A percentile compares a stretch with the other conserved stretches of the same genome.
phyloP scores from a whole-genome alignment of 495 filamentous ascomycete species.

The Poronia punctata region DNA sequence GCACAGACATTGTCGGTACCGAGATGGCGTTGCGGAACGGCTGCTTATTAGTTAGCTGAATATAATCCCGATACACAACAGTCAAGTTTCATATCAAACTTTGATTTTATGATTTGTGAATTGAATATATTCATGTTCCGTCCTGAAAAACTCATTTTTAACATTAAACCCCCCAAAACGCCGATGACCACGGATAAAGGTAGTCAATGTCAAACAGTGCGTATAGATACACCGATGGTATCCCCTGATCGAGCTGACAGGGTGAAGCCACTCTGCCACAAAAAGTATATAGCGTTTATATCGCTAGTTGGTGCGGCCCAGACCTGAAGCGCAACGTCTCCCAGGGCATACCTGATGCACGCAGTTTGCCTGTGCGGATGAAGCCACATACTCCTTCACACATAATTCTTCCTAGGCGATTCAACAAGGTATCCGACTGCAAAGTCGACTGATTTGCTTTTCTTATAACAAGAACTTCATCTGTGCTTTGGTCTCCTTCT shows the following conservation, averaged over 20 bases:
- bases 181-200: constrained; percentile 1
- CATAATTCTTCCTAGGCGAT: not conserved
- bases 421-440: not conserved
- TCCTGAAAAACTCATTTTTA: not conserved
- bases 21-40: not conserved
- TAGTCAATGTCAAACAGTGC: constrained; percentile 1
- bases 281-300: not conserved
- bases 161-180: constrained; percentile 7
- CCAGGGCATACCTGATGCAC: not conserved
- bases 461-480: constrained; percentile 18
- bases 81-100: not conserved
- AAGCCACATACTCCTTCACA: not conserved
- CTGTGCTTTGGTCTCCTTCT: constrained; percentile 54
- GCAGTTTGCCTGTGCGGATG: not conserved
- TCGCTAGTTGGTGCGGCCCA: not conserved
- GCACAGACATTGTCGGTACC: not conserved
- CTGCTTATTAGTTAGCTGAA: constrained; percentile 5
- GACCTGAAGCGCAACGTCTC: not conserved
- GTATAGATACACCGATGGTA: constrained; percentile 7
- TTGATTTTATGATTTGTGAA: constrained; percentile 1
- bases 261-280: not conserved
- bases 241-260: not conserved
- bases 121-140: constrained; percentile 5
- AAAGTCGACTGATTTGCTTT: too few species aligned
- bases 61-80: constrained; percentile 1